Percentiles rank a stretch among this genome's conserved stretches.
Conservation (phyloP, 805 yeast species). For the Candida taoyuanica region DNA sequence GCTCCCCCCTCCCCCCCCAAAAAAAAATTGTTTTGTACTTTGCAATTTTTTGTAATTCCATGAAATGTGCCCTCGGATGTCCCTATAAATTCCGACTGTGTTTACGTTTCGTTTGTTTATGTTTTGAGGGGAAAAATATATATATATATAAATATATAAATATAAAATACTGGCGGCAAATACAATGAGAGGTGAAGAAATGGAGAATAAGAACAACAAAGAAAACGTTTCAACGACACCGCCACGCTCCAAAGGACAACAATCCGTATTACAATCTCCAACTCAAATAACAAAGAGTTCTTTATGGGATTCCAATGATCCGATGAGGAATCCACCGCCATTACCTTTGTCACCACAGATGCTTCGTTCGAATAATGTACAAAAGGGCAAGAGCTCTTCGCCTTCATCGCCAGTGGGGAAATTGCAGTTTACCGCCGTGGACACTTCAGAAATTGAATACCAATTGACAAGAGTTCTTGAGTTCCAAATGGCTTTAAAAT, state of each 20-base stretch:
- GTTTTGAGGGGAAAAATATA: too few relatives aligned
- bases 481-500: slow-evolving; percentile 28
- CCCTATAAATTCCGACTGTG: slow-evolving; percentile 6
- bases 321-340: slow-evolving; percentile 37
- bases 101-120: slow-evolving; percentile 9
- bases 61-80: slow-evolving; percentile 2
- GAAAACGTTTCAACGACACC: slow-evolving; percentile 17
- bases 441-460: slow-evolving; percentile 22
- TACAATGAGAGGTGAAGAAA: too few relatives aligned
- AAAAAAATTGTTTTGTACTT: too few relatives aligned
- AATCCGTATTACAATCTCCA: slow-evolving; percentile 16
- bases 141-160: too few relatives aligned
- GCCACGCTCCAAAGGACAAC: slow-evolving; percentile 13
- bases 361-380: slow-evolving; percentile 23
- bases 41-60: too few relatives aligned
- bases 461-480: slow-evolving; percentile 27
- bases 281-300: slow-evolving; percentile 8
- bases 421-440: slow-evolving; percentile 18
- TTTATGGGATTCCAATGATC: slow-evolving; percentile 39
- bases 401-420: slow-evolving; percentile 23
- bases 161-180: too few relatives aligned
- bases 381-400: slow-evolving; percentile 8
- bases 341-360: slow-evolving; percentile 37
- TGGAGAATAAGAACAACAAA: slow-evolving; percentile 6
- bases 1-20: too few relatives aligned